Evolutionary conservation across 306 rosid genomes (phyloP).

Genomic region (Ceratonia siliqua): DNA sequence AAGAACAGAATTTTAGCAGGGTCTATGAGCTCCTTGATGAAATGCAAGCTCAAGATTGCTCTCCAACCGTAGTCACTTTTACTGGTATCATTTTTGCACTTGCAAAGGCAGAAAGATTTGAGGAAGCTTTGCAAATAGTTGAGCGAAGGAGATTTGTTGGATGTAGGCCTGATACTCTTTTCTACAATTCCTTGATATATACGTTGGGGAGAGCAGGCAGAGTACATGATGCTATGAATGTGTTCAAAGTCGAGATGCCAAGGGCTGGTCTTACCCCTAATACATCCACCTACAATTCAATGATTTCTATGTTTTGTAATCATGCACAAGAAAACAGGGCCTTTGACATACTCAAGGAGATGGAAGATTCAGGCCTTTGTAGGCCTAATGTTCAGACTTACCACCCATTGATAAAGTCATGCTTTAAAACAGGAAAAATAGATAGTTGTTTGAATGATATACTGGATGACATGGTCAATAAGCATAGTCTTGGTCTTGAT

Average conservation of each 20-base stretch:
- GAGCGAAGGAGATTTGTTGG: constrained; percentile 64
- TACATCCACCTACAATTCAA: constrained; percentile 75
- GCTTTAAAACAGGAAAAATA: constrained; percentile 58
- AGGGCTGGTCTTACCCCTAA: constrained; percentile 49
- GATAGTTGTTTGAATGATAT: constrained; percentile 49
- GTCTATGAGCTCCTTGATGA: constrained; percentile 80
- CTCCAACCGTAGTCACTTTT: constrained; percentile 69
- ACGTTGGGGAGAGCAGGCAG: constrained; percentile 70
- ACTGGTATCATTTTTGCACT: constrained; percentile 67
- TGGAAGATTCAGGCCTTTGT: constrained; percentile 66
- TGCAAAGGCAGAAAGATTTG: constrained; percentile 58
- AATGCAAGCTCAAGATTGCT: constrained; percentile 70
- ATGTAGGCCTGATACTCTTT: constrained; percentile 66
- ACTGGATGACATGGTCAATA: constrained; percentile 66
- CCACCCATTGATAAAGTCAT: constrained; percentile 77
- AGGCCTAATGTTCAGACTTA: constrained; percentile 84
- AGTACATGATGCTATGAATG: constrained; percentile 49
- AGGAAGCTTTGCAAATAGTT: constrained; percentile 63
- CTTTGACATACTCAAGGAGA: constrained; percentile 47
- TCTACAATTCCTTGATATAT: constrained; percentile 72
- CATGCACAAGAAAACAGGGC: constrained; percentile 58
- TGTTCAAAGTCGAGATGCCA: constrained; percentile 69
- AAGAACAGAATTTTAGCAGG: constrained; percentile 47
- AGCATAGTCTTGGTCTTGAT: constrained; percentile 76
- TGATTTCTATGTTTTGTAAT: constrained; percentile 80